phyloP scores from a whole-genome alignment of 176 grass and related monocot species.

The Stipa capillata region DNA sequence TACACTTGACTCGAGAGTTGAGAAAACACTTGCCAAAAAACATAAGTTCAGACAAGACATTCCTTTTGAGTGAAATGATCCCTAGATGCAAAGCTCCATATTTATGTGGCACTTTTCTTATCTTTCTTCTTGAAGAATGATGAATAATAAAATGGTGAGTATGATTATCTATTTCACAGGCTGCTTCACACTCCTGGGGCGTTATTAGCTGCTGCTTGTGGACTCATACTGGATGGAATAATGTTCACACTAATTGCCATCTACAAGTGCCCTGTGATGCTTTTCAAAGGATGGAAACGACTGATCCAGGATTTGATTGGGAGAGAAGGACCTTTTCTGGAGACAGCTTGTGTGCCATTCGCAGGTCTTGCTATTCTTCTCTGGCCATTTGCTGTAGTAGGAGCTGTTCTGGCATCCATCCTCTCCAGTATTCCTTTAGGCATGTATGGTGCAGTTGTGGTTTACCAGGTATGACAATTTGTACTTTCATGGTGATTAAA shows the following conservation, averaged over 20 bases:
- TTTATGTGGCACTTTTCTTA: background rate
- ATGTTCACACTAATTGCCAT: conserved; percentile 74
- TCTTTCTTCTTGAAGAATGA: conserved; percentile 1
- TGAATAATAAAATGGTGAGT: background rate
- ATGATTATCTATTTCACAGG: conserved; percentile 28
- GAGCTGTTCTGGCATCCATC: conserved; percentile 58
- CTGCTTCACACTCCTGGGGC: conserved; percentile 66
- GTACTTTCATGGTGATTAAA: background rate
- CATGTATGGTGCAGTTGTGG: conserved; percentile 72
- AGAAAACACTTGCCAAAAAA: background rate
- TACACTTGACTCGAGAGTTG: background rate
- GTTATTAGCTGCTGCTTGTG: conserved; percentile 40
- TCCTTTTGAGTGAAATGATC: background rate
- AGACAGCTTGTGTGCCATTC: conserved; percentile 94
- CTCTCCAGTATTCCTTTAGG: conserved; percentile 83
- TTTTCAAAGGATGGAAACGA: conserved; percentile 95
- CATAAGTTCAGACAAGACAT: background rate
- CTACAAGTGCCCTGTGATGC: conserved; percentile 91
- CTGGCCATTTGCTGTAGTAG: conserved; percentile 88
- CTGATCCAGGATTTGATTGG: conserved; percentile 84
- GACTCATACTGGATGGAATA: conserved; percentile 57
- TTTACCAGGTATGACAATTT: conserved; percentile 61
- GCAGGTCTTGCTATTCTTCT: conserved; percentile 95
- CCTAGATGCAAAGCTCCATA: background rate
- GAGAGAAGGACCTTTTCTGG: conserved; percentile 87